Evolutionary conservation across 1,139 yeast genomes (phyloP).

Genomic region (Saccharomycopsis hybrid): DNA sequence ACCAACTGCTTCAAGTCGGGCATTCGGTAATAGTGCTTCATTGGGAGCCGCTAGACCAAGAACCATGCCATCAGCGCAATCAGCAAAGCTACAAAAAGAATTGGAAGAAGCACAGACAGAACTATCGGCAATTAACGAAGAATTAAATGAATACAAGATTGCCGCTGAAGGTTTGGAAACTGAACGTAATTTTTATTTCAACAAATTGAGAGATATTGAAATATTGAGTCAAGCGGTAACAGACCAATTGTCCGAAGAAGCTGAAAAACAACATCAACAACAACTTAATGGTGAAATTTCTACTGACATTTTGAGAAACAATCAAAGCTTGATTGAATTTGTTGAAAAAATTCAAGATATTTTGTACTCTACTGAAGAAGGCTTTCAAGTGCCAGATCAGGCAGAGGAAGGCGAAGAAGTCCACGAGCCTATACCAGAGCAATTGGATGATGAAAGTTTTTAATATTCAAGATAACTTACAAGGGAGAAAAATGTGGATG

Average conservation of each 20-base stretch:
- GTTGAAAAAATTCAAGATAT: slow-evolving; percentile 64
- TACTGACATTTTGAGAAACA: slow-evolving; percentile 30
- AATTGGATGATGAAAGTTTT: slow-evolving; percentile 10
- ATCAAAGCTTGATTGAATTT: slow-evolving; percentile 35
- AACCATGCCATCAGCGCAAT: slow-evolving; percentile 9
- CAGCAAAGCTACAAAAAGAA: slow-evolving; percentile 27
- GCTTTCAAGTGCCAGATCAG: slow-evolving; percentile 45
- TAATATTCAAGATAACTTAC: background rate
- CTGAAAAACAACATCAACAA: slow-evolving; percentile 27
- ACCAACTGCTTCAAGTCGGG: background rate
- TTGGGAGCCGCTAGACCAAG: slow-evolving; percentile 1
- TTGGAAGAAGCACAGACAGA: slow-evolving; percentile 32
- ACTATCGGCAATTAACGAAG: slow-evolving; percentile 39
- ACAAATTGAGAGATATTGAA: slow-evolving; percentile 84
- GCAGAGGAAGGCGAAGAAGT: slow-evolving; percentile 9
- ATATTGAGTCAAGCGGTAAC: slow-evolving; percentile 63
- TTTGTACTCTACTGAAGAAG: slow-evolving; percentile 76
- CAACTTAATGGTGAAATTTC: slow-evolving; percentile 22
- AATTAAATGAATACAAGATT: slow-evolving; percentile 45
- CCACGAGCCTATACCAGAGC: background rate
- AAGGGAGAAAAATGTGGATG: no score
- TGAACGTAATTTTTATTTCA: slow-evolving; percentile 87
- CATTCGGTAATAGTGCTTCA: slow-evolving; percentile 1
- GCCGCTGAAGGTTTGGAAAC: slow-evolving; percentile 54
- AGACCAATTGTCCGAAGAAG: slow-evolving; percentile 39